Conservation (phyloP, 75 land plant genomes). For the Adiantum capillusveneris region DNA sequence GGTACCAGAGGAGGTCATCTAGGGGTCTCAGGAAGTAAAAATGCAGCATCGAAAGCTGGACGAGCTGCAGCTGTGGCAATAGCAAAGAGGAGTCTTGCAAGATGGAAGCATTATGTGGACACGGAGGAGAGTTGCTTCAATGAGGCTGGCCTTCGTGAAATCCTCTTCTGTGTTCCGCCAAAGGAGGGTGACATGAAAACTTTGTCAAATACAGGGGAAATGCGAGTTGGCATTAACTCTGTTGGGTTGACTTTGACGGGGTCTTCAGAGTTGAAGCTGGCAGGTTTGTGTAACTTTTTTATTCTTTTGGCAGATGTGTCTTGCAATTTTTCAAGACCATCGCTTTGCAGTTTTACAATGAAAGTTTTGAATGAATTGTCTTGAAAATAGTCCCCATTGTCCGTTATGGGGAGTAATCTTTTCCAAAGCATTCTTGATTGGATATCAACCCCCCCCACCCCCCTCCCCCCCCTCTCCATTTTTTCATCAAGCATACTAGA, state of each 20-base stretch:
- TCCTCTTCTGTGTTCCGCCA: slow-evolving; percentile 31
- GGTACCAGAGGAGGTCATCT: slow-evolving; percentile 28
- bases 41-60: slow-evolving; percentile 48
- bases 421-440: too few species aligned
- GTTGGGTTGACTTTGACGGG: slow-evolving; percentile 7
- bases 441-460: too few species aligned
- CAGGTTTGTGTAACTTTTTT: slow-evolving; percentile 4
- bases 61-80: slow-evolving; percentile 70
- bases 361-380: too few species aligned
- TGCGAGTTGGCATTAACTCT: neutral
- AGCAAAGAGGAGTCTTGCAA: slow-evolving; percentile 55
- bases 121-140: slow-evolving; percentile 68
- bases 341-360: too few species aligned
- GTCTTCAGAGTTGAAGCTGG: slow-evolving; percentile 7
- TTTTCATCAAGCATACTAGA: too few species aligned
- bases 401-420: too few species aligned
- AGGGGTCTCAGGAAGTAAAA: slow-evolving; percentile 47
- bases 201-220: neutral
- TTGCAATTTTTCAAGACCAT: too few species aligned
- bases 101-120: slow-evolving; percentile 45
- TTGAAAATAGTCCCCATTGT: too few species aligned
- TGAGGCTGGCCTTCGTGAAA: slow-evolving; percentile 43
- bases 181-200: slow-evolving; percentile 22
- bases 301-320: too few species aligned
- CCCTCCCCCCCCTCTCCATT: too few species aligned